Evolutionary conservation across 805 yeast genomes (phyloP).

Genomic region (Yarrowia porcina): DNA sequence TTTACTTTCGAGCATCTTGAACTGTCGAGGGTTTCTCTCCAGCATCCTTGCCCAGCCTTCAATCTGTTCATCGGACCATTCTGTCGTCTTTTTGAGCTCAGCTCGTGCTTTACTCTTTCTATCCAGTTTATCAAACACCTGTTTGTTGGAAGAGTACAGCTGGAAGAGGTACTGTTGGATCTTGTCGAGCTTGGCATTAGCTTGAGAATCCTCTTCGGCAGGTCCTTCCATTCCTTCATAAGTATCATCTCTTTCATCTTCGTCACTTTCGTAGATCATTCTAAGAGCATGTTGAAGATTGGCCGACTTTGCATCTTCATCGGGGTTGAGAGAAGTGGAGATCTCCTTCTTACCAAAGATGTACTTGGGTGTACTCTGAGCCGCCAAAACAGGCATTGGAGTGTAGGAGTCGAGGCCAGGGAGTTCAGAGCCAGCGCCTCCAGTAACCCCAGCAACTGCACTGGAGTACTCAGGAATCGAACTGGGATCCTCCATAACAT

Average conservation of each 20-base stretch:
- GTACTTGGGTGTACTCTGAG: conserved; percentile 32
- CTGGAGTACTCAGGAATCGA: conserved; percentile 20
- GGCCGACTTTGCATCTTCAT: conserved; percentile 25
- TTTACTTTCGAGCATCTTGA: conserved; percentile 13
- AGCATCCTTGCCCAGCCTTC: conserved; percentile 91
- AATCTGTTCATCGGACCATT: conserved; percentile 85
- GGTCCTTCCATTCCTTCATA: conserved; percentile 40
- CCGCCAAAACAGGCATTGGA: conserved; percentile 5
- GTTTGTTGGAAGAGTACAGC: conserved; percentile 50
- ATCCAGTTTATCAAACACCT: conserved; percentile 46
- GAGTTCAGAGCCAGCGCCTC: neutral
- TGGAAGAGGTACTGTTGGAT: conserved; percentile 58
- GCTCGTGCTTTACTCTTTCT: conserved; percentile 54
- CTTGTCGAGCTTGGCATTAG: conserved; percentile 41
- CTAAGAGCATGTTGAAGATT: conserved; percentile 36
- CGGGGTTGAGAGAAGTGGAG: conserved; percentile 30
- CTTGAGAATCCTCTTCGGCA: conserved; percentile 33
- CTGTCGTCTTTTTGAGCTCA: conserved; percentile 49
- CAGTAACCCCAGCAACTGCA: neutral
- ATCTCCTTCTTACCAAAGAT: conserved; percentile 32
- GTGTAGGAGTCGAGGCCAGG: neutral
- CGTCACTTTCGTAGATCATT: conserved; percentile 67
- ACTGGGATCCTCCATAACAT: conserved; percentile 35
- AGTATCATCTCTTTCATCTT: conserved; percentile 77
- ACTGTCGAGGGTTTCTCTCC: conserved; percentile 56